Evolutionary conservation across 2,329 filamentous ascomycete species (phyloP).

Genomic region (Trichoderma arundinaceum): DNA sequence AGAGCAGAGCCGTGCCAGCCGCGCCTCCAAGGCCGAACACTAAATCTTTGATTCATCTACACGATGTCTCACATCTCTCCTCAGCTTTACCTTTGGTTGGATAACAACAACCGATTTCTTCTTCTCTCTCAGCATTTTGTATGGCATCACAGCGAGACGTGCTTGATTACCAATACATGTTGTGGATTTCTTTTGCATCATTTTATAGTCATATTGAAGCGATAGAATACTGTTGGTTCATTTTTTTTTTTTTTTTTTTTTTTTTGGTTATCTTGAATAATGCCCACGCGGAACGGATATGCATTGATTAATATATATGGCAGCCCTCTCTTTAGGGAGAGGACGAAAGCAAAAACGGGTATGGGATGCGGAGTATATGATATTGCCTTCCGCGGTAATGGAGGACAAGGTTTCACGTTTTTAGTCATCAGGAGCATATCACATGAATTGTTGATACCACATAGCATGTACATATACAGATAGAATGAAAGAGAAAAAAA

Average conservation of each 20-base stretch:
- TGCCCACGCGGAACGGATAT: slow-evolving; percentile 9
- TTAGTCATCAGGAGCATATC: not conserved
- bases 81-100: slow-evolving; percentile 5
- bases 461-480: slow-evolving; percentile 15
- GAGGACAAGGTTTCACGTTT: not conserved
- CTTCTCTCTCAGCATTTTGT: not conserved
- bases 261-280: not conserved
- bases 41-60: not conserved
- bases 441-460: slow-evolving; percentile 21
- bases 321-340: not conserved
- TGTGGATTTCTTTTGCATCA: not conserved
- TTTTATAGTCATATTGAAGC: slow-evolving; percentile 18
- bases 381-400: not conserved
- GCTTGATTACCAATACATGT: not conserved
- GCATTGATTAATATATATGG: slow-evolving; percentile 20
- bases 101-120: not conserved
- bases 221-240: slow-evolving; percentile 14
- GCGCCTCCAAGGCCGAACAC: not conserved
- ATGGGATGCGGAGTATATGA: slow-evolving; percentile 15
- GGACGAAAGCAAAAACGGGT: slow-evolving; percentile 14
- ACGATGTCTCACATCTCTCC: not conserved
- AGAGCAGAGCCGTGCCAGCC: not conserved
- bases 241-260: not conserved
- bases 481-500: slow-evolving; percentile 14
- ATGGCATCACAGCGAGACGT: not conserved